Base-by-base conservation (phyloP, 768 basidiomycete genomes). In the Daedaleopsis sinensis region DNA sequence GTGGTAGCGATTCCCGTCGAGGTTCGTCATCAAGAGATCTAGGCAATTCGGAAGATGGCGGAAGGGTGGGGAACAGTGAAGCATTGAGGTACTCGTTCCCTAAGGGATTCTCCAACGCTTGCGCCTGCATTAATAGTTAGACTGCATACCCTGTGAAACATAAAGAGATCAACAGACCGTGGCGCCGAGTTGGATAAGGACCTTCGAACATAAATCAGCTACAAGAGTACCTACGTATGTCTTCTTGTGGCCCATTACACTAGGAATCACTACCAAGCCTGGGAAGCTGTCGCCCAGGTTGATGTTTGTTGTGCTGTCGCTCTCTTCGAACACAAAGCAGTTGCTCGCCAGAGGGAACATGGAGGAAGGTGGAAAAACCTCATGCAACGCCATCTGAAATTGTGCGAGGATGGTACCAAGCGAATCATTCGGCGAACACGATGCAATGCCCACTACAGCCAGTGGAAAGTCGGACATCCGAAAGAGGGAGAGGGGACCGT, bases 21-120 rank as follows among this genome's bases (percentile, higher is more conserved):
- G 73, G 70, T 32, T 77, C 73, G 23, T 76, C 72, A 55, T 87
- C 84, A 42, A 89, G 73, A 24, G 84, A 77, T 51, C 79, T 75
- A 2, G 89, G 87, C 43, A 90, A 73, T 52, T 91, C 89, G 15
- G 84, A 79, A 16, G 80, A 70, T 19, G 83, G 77, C 27, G 90
- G 90, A 2, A 90, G 71, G 39, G 73, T 76, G 6, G 91, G 89
- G 68, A 93, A 82, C 21, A 88, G 69, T 2, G 84, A 72, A 4
- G 87, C 84, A 62, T 93, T 93, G 54, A 96, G 79, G 68, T 91
- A 89, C 72, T 95, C 93, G 68, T 94, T 92, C 15, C 94, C 94
- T 27, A 89, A 68, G 1, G 93, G 90, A 50, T 85, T 90, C 75
- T 97, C 95, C 46, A 97, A 74, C 0, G 83, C 82, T 73, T 88